Base-by-base conservation (phyloP, 495 filamentous ascomycete genomes). In the Lasiosphaeria ovina region DNA sequence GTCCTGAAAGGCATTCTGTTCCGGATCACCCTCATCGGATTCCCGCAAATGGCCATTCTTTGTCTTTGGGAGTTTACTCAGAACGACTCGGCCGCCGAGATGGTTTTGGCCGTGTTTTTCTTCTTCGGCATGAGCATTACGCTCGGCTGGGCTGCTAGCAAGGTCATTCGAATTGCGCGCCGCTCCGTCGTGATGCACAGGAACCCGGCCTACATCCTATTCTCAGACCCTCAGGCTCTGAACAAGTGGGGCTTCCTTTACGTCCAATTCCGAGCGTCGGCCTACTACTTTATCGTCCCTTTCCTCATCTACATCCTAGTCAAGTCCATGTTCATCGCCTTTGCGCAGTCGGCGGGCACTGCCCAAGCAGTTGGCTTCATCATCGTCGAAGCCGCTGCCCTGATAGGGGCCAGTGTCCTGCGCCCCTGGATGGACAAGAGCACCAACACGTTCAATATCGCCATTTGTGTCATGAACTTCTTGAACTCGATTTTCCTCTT, bases 201-300 rank as follows among this genome's bases (percentile, higher is more conserved):
- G 73, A 98, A 97, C 76, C 93, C 94, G 24, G 94, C 92, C 45
- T 98, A 97, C 68, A 97, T 98, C 69, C 86, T 98, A 40, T 98
- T 94, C 79, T 97, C 94, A 14, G 94, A 98, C 68, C 93, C 93
- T 12, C 83, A 90, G 57, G 87, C 90, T 40, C 79, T 98, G 62
- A 97, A 98, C 84, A 96, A 97, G 79, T 97, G 93, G 94, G 94
- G 94, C 32, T 98, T 98, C 78, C 81, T 98, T 49, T 98, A 98
- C 73, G 91, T 98, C 55, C 94, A 98, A 74, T 98, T 96, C 81
- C 87, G 93, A 56, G 93, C 94, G 16, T 94, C 93, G 0, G 90
- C 92, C 17, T 98, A 98, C 79, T 98, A 96, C 81, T 98, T 96
- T 73, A 90, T 98, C 69, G 83, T 95, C 16, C 93, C 93, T 0